Evolutionary conservation across 768 basidiomycete genomes (phyloP).

Genomic region (Phylloporus arenicola): DNA sequence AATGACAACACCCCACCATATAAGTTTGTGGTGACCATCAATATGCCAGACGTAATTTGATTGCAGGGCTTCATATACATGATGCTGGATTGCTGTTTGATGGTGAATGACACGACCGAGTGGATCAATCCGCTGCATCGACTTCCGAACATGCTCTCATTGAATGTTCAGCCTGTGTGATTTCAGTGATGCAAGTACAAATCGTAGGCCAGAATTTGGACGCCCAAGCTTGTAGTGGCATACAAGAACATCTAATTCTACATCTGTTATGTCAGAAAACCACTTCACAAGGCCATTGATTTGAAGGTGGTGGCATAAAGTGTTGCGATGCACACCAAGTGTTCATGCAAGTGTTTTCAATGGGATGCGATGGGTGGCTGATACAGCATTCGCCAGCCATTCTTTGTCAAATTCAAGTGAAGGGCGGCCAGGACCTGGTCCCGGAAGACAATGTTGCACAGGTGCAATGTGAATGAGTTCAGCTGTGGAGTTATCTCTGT

Average conservation of each 20-base stretch:
- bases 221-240: too few relatives aligned
- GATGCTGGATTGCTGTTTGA: too few relatives aligned
- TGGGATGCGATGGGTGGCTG: neutral
- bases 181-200: slow-evolving; percentile 1
- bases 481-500: too few relatives aligned
- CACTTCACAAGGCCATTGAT: slow-evolving; percentile 2
- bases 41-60: too few relatives aligned
- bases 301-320: slow-evolving; percentile 9
- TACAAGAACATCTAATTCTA: slow-evolving; percentile 15
- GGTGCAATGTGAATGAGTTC: too few relatives aligned
- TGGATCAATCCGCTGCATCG: too few relatives aligned
- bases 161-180: neutral
- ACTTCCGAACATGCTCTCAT: neutral
- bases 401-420: neutral
- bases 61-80: too few relatives aligned
- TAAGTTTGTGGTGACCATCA: too few relatives aligned
- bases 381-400: slow-evolving; percentile 1
- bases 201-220: slow-evolving; percentile 16
- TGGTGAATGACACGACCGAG: too few relatives aligned
- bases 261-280: slow-evolving; percentile 12
- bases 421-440: neutral
- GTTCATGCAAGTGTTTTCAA: neutral
- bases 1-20: too few relatives aligned
- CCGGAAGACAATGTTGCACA: too few relatives aligned
- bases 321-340: slow-evolving; percentile 12